These are phyloP conservation scores for Trichoderma afroharzianum DNA, from an alignment of 2,329 filamentous ascomycete species.

Conservation along the genomic window DNA sequence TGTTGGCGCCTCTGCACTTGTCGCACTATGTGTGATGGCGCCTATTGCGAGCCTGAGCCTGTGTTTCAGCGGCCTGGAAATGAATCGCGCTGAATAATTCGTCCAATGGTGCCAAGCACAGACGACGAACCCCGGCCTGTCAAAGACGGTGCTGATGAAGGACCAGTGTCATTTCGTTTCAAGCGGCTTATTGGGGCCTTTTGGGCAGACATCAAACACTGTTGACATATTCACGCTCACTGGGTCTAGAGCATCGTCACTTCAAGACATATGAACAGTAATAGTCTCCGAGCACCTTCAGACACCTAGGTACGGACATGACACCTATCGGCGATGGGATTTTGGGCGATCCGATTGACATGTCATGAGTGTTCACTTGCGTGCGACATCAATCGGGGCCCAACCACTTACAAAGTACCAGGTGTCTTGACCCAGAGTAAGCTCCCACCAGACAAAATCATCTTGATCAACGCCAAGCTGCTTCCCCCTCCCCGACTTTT, in stretches of 20 bases:
- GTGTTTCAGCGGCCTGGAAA: constrained; percentile 1
- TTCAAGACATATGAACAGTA: background rate
- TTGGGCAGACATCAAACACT: background rate
- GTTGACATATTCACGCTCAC: background rate
- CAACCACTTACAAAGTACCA: background rate
- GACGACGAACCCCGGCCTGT: background rate
- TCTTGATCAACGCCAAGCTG: background rate
- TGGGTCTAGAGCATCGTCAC: background rate
- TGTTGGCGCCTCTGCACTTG: constrained; percentile 1
- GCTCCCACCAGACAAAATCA: background rate
- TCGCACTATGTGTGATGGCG: constrained; percentile 12
- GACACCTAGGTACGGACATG: background rate
- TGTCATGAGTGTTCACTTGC: background rate
- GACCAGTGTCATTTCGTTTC: constrained; percentile 11
- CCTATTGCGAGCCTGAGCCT: background rate
- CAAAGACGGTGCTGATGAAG: constrained; percentile 8
- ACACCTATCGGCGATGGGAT: background rate
- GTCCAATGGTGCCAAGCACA: background rate
- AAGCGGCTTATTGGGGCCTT: background rate
- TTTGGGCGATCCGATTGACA: background rate
- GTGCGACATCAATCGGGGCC: background rate
- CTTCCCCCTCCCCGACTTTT: background rate
- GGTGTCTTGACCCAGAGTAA: background rate
- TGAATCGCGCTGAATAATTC: constrained; percentile 7
- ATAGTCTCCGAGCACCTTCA: background rate